phyloP scores from a whole-genome alignment of 306 rosid genomes.

The Purshia tridentata region DNA sequence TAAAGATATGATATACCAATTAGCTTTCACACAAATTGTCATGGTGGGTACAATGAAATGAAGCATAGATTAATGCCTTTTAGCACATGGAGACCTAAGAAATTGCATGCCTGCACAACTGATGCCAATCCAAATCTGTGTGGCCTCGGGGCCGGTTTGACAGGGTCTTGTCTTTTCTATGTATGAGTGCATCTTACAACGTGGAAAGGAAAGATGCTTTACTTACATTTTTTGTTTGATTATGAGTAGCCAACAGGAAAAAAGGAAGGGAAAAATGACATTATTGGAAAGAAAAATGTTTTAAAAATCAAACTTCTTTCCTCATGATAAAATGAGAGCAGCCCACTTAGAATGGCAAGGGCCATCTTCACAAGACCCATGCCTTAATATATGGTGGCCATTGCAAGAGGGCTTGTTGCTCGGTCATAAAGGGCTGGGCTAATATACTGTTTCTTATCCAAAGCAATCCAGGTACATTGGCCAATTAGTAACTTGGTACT shows the following conservation, averaged over 20 bases:
- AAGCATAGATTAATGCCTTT: background rate
- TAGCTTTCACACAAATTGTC: background rate
- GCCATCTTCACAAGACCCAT: background rate
- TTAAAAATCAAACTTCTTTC: no score
- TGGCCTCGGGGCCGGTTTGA: background rate
- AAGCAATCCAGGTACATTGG: background rate
- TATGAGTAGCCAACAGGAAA: background rate
- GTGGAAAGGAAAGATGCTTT: background rate
- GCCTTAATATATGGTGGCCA: background rate
- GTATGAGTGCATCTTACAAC: background rate
- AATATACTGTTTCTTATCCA: background rate
- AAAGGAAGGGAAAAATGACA: background rate
- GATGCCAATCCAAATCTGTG: no score
- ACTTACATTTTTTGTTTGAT: no score
- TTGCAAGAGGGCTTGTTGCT: background rate
- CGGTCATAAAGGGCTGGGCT: background rate
- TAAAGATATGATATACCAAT: constrained; percentile 5
- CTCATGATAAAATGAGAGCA: no score
- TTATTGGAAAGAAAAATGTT: no score
- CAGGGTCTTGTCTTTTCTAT: background rate
- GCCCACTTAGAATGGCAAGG: no score
- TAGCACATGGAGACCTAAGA: background rate
- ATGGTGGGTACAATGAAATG: background rate
- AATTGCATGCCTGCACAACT: background rate
- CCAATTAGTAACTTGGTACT: background rate